Evolutionary conservation across 2,329 filamentous ascomycete species (phyloP).

Genomic region (Fusarium sp.): DNA sequence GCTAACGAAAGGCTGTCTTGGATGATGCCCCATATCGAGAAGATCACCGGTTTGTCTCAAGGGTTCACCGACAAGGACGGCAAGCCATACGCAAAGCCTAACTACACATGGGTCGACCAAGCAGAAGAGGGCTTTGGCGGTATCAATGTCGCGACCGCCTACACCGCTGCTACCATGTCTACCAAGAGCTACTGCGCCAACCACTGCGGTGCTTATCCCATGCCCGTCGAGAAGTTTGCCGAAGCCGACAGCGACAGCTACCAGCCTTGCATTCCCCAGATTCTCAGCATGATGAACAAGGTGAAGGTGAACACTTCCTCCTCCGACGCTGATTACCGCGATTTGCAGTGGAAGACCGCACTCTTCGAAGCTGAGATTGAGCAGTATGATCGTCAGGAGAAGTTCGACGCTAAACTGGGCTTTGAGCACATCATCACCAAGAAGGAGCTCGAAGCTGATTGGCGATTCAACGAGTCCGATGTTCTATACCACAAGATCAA

Average conservation of each 20-base stretch:
- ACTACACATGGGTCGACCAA: conserved; percentile 47
- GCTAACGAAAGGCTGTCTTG: conserved; percentile 48
- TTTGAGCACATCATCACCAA: conserved; percentile 50
- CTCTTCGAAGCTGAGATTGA: conserved; percentile 55
- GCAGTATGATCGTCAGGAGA: conserved; percentile 54
- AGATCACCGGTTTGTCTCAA: conserved; percentile 38
- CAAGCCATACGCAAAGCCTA: conserved; percentile 47
- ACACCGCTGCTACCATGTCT: conserved; percentile 59
- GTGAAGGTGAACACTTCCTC: conserved; percentile 41
- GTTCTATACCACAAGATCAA: conserved; percentile 46
- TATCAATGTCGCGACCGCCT: conserved; percentile 57
- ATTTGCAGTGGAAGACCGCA: conserved; percentile 51
- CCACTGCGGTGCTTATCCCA: conserved; percentile 59
- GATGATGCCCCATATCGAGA: conserved; percentile 44
- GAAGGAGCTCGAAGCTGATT: conserved; percentile 48
- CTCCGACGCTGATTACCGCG: conserved; percentile 42
- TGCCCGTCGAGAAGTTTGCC: conserved; percentile 59
- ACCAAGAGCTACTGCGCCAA: conserved; percentile 60
- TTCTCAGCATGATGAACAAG: conserved; percentile 53
- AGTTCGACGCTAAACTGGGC: conserved; percentile 52
- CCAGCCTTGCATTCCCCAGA: conserved; percentile 60
- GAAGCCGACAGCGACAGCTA: conserved; percentile 59
- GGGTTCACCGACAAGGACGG: conserved; percentile 44
- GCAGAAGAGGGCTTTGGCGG: conserved; percentile 53
- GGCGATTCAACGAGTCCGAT: conserved; percentile 44